These are phyloP conservation scores for Mesembryanthemum crystallinum DNA, from an alignment of 148 eudicot species.

Conservation along the genomic window DNA sequence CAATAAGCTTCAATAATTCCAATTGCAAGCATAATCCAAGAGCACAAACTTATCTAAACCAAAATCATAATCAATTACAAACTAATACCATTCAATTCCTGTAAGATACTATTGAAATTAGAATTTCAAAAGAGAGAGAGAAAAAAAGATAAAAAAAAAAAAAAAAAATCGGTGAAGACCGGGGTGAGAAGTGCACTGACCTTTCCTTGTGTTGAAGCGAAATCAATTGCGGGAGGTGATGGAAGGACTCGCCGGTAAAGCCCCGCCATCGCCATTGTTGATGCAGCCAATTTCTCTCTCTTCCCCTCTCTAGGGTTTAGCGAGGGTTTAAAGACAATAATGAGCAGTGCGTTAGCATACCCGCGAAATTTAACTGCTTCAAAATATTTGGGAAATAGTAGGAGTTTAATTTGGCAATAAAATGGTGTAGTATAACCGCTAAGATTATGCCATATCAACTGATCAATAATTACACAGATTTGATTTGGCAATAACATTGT, in stretches of 20 bases:
- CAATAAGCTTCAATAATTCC: too few species aligned
- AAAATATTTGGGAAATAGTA: too few species aligned
- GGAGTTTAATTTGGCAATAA: too few species aligned
- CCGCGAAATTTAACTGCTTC: too few species aligned
- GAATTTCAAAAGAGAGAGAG: not conserved
- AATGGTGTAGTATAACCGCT: too few species aligned
- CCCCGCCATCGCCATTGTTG: constrained; percentile 69
- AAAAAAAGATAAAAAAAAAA: not conserved
- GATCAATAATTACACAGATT: too few species aligned
- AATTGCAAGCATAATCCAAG: too few species aligned
- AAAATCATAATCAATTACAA: not conserved
- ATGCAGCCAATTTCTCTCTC: not conserved
- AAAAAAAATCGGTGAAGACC: too few species aligned
- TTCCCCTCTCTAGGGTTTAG: constrained; percentile 16
- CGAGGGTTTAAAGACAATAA: constrained; percentile 5
- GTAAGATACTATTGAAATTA: not conserved
- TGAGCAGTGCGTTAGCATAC: too few species aligned
- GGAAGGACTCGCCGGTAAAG: constrained; percentile 74
- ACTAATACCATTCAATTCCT: not conserved
- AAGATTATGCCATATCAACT: too few species aligned
- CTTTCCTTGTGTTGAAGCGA: constrained; percentile 77
- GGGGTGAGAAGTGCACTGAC: constrained; percentile 16
- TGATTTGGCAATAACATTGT: too few species aligned
- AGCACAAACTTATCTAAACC: too few species aligned
- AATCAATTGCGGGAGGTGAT: constrained; percentile 89